phyloP scores from a whole-genome alignment of 2,329 filamentous ascomycete species.

The Aspergillus piperis region DNA sequence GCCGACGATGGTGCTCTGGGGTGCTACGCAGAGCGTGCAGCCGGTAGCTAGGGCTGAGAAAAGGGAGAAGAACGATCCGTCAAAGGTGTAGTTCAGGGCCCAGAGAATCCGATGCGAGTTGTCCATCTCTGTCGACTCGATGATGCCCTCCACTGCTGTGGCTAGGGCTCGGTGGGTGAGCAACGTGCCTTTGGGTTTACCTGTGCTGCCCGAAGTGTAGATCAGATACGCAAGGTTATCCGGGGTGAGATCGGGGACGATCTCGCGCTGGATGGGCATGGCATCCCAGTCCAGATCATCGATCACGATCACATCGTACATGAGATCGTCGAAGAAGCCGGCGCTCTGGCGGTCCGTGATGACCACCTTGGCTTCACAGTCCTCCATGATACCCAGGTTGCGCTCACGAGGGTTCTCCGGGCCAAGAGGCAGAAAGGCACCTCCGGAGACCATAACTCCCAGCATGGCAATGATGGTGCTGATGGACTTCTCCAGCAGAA shows the following conservation, averaged over 20 bases:
- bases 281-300: not conserved
- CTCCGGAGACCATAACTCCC: not conserved
- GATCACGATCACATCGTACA: not conserved
- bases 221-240: constrained; percentile 9
- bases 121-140: not conserved
- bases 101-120: constrained; percentile 22
- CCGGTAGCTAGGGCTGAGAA: constrained; percentile 34
- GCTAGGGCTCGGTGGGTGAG: constrained; percentile 9
- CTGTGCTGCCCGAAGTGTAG: constrained; percentile 16
- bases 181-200: constrained; percentile 15
- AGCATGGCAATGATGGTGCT: constrained; percentile 6
- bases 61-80: constrained; percentile 37
- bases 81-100: constrained; percentile 43
- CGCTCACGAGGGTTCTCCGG: constrained; percentile 10
- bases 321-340: not conserved
- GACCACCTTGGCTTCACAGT: constrained; percentile 4
- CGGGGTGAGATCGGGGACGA: not conserved
- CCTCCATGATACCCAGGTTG: constrained; percentile 3
- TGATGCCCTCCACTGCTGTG: not conserved
- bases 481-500: constrained; percentile 8
- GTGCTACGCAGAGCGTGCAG: constrained; percentile 39
- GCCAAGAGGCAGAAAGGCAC: constrained; percentile 3
- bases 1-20: constrained; percentile 5
- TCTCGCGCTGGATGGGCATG: not conserved
- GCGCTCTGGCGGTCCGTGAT: not conserved